These are phyloP conservation scores for Emiliania huxleyi DNA, from an alignment of 78 protist genomes.

Conservation along the genomic window DNA sequence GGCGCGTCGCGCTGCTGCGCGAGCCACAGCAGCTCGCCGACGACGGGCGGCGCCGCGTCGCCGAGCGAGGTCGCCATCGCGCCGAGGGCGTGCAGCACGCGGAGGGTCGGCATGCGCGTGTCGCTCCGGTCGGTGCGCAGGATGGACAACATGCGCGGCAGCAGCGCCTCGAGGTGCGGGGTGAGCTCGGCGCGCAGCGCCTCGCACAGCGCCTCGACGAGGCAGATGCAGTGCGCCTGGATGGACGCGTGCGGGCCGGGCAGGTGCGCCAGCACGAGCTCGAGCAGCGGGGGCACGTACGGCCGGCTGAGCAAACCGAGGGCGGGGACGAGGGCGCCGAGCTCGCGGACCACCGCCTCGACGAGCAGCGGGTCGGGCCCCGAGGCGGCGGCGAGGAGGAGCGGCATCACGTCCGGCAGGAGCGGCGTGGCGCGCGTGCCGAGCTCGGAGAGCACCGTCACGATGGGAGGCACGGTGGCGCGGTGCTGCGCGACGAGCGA, in stretches of 20 bases:
- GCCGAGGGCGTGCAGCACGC: constrained; percentile 77
- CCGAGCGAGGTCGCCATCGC: constrained; percentile 67
- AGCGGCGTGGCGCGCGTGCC: background rate
- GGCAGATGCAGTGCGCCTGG: constrained; percentile 57
- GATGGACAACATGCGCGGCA: constrained; percentile 79
- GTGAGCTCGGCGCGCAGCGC: constrained; percentile 89
- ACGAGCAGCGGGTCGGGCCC: background rate
- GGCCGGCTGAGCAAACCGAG: background rate
- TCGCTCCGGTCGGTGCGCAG: constrained; percentile 21
- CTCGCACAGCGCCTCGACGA: constrained; percentile 78
- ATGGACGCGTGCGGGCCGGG: background rate
- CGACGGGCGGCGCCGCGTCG: constrained; percentile 70
- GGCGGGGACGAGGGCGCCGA: background rate
- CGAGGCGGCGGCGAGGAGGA: background rate
- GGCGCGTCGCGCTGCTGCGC: constrained; percentile 50
- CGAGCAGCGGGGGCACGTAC: background rate
- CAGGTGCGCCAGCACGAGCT: constrained; percentile 68
- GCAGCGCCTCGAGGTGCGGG: constrained; percentile 75
- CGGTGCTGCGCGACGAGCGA: background rate
- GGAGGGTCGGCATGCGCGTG: background rate
- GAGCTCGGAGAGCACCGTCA: background rate
- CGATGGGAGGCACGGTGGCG: background rate
- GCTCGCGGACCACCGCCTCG: background rate
- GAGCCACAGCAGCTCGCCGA: constrained; percentile 82
- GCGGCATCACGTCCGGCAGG: background rate